Base-by-base conservation (phyloP, 352 stramenopile species). In the Globisporangium rhizosaccharum region DNA sequence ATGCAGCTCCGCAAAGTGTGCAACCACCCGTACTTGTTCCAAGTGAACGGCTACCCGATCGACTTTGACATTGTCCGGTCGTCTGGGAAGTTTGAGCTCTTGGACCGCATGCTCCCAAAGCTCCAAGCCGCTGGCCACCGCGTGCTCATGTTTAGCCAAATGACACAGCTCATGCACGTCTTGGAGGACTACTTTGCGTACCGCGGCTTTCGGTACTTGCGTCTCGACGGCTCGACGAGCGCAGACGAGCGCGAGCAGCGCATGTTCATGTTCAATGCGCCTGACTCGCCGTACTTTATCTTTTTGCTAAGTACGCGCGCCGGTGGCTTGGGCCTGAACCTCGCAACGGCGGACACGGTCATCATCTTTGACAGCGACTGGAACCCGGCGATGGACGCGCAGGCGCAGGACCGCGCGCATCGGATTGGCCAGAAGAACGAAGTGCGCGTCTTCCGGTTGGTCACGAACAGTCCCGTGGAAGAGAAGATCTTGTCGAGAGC, bases 361-460 rank as follows among this genome's bases (percentile, higher is more conserved):
- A 97, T 99, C 46, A 98, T 99, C 70, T 99, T 99, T 64, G 98
- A 99, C 67, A 98, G 87, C 63, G 97, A 99, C 69, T 99, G 97
- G 97, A 99, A 99, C 72, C 97, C 97, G n/a, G 92, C 97, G 42
- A 96, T 96, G 82, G 92, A 98, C 59, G 88, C 90, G 6, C 92
- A 98, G 51, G 92, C 92, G 3, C 87, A 96, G 62, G 92, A 96
- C 75, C 87, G 92, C 11, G 85, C 85, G 2, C 92, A 98, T 74
- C 87, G 92, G 59, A 97, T 98, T 39, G 92, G 92, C 14, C 85
- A 95, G 61, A 96, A 93, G 71, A 95, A 95, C 59, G 85, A 96
- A 72, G 87, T 96, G 47, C 83, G 85, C 37, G 82, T 96, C 0
- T 96, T 94, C 54, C 75, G 87, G 8, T 71, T 96, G 1, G 80